Conservation (phyloP, 2,329 filamentous ascomycete genomes). For the Emericellopsis cladophorae region DNA sequence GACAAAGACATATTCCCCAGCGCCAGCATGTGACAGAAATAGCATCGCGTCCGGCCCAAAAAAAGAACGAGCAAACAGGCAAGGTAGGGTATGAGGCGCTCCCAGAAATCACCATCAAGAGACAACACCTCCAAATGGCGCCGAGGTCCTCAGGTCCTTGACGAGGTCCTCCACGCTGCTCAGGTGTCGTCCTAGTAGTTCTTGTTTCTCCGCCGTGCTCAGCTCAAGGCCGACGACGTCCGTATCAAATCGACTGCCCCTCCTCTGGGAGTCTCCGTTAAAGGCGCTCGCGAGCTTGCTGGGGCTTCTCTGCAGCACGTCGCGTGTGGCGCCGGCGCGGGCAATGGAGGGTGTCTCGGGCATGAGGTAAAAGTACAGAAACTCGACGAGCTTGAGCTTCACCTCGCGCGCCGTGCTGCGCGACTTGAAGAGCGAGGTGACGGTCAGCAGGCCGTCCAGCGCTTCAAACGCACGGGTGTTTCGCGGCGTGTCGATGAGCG, state of each 20-base stretch:
- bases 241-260: conserved; percentile 14
- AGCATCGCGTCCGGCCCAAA: too few species aligned
- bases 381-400: conserved; percentile 92
- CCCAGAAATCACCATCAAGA: conserved; percentile 17
- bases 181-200: conserved; percentile 62
- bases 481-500: conserved; percentile 70
- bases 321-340: conserved; percentile 25
- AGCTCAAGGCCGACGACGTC: conserved; percentile 30
- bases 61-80: too few species aligned
- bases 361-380: conserved; percentile 98
- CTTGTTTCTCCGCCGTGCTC: conserved; percentile 71
- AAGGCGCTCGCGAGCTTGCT: conserved; percentile 54
- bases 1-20: too few species aligned
- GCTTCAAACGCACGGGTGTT: conserved; percentile 89
- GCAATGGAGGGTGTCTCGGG: conserved; percentile 61
- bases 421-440: conserved; percentile 88
- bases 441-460: conserved; percentile 80
- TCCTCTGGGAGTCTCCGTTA: conserved; percentile 9
- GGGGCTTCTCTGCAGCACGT: conserved; percentile 51
- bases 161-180: conserved; percentile 77
- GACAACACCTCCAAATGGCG: conserved; percentile 56
- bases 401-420: conserved; percentile 76
- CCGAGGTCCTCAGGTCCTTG: conserved; percentile 67
- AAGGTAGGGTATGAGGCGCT: too few species aligned
- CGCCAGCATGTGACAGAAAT: too few species aligned